Conservation (phyloP, 306 rosid species). For the Glycine soja region DNA sequence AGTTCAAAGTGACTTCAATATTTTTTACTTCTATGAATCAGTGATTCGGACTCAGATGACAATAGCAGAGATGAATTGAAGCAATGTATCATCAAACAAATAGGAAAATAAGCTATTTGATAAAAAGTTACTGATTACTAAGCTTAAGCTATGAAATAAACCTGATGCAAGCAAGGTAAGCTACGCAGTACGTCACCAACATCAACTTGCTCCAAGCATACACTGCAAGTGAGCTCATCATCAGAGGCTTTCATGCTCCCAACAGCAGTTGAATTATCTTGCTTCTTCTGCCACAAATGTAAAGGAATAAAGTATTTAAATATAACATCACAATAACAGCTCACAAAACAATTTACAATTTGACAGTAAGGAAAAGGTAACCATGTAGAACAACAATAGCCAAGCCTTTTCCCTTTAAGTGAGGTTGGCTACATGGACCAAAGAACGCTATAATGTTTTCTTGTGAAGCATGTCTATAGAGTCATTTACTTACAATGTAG, state of each 20-base stretch:
- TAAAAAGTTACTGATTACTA: not conserved
- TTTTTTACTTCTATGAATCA: constrained; percentile 20
- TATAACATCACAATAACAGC: not conserved
- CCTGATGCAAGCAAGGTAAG: constrained; percentile 99
- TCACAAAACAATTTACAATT: not conserved
- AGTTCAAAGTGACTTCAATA: not conserved
- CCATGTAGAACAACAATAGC: not conserved
- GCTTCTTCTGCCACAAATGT: constrained; percentile 64
- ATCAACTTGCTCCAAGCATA: constrained; percentile 95
- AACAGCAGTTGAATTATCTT: constrained; percentile 58
- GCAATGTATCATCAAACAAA: constrained; percentile 11
- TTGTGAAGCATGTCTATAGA: not conserved
- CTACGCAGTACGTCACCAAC: constrained; percentile 90
- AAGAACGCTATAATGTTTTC: not conserved
- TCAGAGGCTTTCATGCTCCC: constrained; percentile 68
- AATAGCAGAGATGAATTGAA: constrained; percentile 17
- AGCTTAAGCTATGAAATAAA: constrained; percentile 32
- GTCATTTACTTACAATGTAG: not conserved
- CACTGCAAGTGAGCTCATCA: constrained; percentile 96
- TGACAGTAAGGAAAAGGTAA: constrained; percentile 13
- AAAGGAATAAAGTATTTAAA: constrained; percentile 24
- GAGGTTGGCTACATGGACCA: not conserved
- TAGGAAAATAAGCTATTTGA: constrained; percentile 19
- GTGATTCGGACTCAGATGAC: not conserved
- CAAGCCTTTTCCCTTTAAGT: not conserved